Percentiles rank a stretch among this genome's conserved stretches.
Evolutionary conservation across 352 stramenopile species (phyloP).

Genomic region (Phytopythium delawarense): DNA sequence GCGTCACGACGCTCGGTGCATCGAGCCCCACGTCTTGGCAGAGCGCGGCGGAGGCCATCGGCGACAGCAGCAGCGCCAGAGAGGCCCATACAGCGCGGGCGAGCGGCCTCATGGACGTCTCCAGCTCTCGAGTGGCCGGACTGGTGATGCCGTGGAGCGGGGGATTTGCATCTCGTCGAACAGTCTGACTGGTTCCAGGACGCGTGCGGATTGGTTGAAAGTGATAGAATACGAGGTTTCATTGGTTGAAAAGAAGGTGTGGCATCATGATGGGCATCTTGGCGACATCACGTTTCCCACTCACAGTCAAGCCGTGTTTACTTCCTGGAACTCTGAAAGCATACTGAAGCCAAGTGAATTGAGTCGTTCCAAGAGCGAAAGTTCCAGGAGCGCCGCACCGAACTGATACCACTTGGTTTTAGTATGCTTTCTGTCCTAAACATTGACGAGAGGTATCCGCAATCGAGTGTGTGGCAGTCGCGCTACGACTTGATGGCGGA

Average conservation of each 20-base stretch:
- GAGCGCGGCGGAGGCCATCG: background rate
- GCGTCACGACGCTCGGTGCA: constrained; percentile 10
- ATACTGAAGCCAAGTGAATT: background rate
- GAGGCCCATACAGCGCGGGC: background rate
- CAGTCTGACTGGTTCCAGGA: too few species aligned
- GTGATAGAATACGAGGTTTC: too few species aligned
- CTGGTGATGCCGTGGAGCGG: too few species aligned
- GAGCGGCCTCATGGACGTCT: background rate
- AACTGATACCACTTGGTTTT: background rate
- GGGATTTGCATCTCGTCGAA: too few species aligned
- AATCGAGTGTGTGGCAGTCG: background rate
- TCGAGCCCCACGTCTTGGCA: constrained; percentile 5
- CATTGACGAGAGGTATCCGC: too few species aligned
- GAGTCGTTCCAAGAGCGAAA: background rate
- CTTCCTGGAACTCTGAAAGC: background rate
- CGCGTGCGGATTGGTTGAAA: too few species aligned
- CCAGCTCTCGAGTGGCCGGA: too few species aligned
- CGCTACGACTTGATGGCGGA: background rate
- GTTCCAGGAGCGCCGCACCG: background rate
- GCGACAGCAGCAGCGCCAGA: constrained; percentile 1
- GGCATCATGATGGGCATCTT: too few species aligned
- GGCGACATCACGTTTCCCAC: too few species aligned
- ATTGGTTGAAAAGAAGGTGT: too few species aligned
- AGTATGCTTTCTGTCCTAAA: too few species aligned
- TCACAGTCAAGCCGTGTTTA: too few species aligned